Percentiles rank a stretch among this genome's conserved stretches.
Conservation (phyloP, 139 green algal genomes). For the Closterium sp. region DNA sequence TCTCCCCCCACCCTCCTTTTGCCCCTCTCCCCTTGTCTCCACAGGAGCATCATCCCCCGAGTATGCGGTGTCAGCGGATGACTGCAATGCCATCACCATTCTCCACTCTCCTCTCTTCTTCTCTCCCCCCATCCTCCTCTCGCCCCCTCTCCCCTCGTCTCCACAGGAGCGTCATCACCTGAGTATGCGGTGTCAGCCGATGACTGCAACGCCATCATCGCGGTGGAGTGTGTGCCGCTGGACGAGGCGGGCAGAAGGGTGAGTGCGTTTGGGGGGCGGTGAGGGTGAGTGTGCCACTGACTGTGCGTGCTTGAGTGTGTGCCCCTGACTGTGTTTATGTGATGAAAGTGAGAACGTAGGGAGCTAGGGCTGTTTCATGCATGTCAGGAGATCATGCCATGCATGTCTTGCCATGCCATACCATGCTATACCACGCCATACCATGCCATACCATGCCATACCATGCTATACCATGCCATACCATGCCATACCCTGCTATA, state of each 20-base stretch:
- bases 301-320: neutral
- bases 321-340: no score
- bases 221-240: slow-evolving; percentile 44
- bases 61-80: slow-evolving; percentile 2
- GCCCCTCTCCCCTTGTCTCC: no score
- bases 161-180: slow-evolving; percentile 16
- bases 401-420: neutral
- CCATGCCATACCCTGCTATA: neutral
- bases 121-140: no score
- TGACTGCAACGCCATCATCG: slow-evolving; percentile 21
- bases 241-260: slow-evolving; percentile 17
- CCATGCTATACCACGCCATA: neutral
- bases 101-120: neutral
- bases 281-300: neutral
- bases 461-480: neutral
- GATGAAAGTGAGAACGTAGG: no score
- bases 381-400: no score
- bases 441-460: neutral
- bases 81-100: neutral
- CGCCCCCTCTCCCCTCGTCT: neutral
- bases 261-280: neutral
- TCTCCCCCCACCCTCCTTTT: neutral
- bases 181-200: slow-evolving; percentile 45
- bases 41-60: slow-evolving; percentile 33
- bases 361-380: no score